phyloP scores from a whole-genome alignment of 2,329 filamentous ascomycete species.

The Nigrospora osmanthi region DNA sequence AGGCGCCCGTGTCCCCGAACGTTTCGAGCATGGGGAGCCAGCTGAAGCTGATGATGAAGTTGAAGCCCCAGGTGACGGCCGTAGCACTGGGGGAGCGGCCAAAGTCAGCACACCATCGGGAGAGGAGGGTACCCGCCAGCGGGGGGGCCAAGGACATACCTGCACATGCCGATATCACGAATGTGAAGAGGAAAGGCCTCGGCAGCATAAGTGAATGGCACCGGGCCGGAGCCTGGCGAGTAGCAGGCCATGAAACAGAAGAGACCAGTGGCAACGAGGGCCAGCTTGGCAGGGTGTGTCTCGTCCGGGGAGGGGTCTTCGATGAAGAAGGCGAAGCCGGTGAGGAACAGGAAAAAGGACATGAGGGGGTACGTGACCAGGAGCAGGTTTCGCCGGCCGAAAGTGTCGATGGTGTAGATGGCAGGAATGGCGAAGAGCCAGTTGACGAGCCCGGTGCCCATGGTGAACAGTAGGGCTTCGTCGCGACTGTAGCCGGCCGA shows the following conservation, averaged over 20 bases:
- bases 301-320: constrained; percentile 18
- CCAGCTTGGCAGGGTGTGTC: constrained; percentile 30
- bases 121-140: background rate
- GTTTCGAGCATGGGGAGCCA: constrained; percentile 32
- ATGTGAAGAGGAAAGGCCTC: constrained; percentile 58
- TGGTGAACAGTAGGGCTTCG: constrained; percentile 31
- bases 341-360: constrained; percentile 47
- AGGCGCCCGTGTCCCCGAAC: constrained; percentile 34
- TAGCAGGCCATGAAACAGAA: constrained; percentile 51
- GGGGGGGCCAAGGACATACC: constrained; percentile 1
- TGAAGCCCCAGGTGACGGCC: constrained; percentile 1
- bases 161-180: constrained; percentile 47
- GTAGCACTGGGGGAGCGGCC: background rate
- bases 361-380: constrained; percentile 62
- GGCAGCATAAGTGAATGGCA: constrained; percentile 58
- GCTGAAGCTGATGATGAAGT: constrained; percentile 23
- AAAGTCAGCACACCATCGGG: background rate
- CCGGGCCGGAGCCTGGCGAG: constrained; percentile 23
- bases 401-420: constrained; percentile 60
- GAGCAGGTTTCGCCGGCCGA: constrained; percentile 52
- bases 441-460: constrained; percentile 45
- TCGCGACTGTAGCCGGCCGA: constrained; percentile 28
- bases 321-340: constrained; percentile 10
- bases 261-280: constrained; percentile 51
- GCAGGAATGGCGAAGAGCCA: constrained; percentile 60